Evolutionary conservation across 352 stramenopile species (phyloP).

Genomic region (Plasmopara muralis): DNA sequence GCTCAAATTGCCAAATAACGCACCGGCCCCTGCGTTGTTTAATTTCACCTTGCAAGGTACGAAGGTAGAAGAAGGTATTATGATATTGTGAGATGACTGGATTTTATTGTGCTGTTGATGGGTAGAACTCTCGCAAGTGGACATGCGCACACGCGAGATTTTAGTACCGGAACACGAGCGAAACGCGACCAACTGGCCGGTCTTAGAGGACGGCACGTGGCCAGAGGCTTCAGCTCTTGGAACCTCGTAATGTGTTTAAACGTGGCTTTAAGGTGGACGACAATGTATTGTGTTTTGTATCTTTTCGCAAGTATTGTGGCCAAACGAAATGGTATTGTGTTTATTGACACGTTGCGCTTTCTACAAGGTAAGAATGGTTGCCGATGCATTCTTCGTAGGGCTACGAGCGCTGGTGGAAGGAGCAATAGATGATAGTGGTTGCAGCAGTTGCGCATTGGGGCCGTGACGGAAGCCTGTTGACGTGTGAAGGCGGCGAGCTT

Average conservation of each 20-base stretch:
- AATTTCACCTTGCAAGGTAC: constrained; percentile 91
- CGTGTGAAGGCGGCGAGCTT: constrained; percentile 41
- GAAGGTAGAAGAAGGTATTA: background rate
- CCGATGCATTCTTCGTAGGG: constrained; percentile 10
- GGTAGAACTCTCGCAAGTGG: constrained; percentile 71
- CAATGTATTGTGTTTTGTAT: background rate
- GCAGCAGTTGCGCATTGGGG: constrained; percentile 40
- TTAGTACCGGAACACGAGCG: constrained; percentile 67
- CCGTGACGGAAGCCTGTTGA: constrained; percentile 42
- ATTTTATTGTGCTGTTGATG: background rate
- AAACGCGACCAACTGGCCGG: constrained; percentile 70
- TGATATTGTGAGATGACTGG: background rate
- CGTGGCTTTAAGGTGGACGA: background rate
- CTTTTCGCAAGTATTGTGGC: background rate
- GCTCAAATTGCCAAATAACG: constrained; percentile 80
- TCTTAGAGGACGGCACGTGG: constrained; percentile 64
- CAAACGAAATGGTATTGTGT: background rate
- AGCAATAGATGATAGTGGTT: constrained; percentile 25
- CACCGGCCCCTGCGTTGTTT: constrained; percentile 84
- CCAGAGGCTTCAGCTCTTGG: constrained; percentile 33
- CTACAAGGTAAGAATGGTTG: constrained; percentile 68
- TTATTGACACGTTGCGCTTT: background rate
- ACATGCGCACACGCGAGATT: constrained; percentile 62
- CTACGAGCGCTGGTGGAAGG: constrained; percentile 17
- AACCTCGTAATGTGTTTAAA: constrained; percentile 17